Conservation (phyloP, 2,329 filamentous ascomycete species). For the Rhinocladiella similis region DNA sequence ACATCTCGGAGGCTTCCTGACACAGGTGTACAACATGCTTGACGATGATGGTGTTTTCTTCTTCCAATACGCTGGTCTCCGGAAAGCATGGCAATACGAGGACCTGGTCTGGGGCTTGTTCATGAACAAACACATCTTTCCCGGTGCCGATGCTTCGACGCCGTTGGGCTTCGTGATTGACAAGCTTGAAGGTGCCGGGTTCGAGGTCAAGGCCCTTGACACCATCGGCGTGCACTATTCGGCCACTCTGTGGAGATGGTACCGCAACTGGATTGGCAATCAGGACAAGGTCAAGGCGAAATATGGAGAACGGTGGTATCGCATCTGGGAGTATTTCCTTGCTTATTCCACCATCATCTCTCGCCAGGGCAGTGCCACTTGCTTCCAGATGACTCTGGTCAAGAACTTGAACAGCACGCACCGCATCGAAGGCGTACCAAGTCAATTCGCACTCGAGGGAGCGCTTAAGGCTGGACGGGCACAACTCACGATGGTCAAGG, state of each 20-base stretch:
- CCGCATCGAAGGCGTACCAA: conserved; percentile 71
- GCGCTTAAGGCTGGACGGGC: conserved; percentile 57
- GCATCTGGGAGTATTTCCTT: conserved; percentile 92
- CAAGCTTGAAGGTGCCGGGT: conserved; percentile 80
- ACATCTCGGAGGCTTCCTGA: conserved; percentile 77
- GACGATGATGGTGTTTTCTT: conserved; percentile 96
- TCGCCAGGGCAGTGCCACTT: conserved; percentile 79
- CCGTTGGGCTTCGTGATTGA: conserved; percentile 86
- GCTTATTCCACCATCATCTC: conserved; percentile 82
- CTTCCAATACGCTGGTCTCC: conserved; percentile 90
- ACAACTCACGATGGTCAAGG: conserved; percentile 22
- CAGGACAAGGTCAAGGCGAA: conserved; percentile 88
- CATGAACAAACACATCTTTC: conserved; percentile 99
- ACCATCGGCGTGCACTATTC: conserved; percentile 97
- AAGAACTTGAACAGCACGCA: conserved; percentile 90
- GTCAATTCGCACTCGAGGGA: conserved; percentile 68
- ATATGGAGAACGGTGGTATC: conserved; percentile 94
- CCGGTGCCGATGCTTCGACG: conserved; percentile 91
- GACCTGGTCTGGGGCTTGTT: conserved; percentile 97
- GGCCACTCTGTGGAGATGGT: conserved; percentile 96
- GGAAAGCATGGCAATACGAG: conserved; percentile 96
- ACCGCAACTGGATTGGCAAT: conserved; percentile 97
- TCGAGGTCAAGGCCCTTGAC: conserved; percentile 88
- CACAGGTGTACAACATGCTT: conserved; percentile 90
- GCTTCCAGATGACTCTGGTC: conserved; percentile 82